phyloP scores from a whole-genome alignment of 2,329 filamentous ascomycete genomes.

The Nemania sp. region DNA sequence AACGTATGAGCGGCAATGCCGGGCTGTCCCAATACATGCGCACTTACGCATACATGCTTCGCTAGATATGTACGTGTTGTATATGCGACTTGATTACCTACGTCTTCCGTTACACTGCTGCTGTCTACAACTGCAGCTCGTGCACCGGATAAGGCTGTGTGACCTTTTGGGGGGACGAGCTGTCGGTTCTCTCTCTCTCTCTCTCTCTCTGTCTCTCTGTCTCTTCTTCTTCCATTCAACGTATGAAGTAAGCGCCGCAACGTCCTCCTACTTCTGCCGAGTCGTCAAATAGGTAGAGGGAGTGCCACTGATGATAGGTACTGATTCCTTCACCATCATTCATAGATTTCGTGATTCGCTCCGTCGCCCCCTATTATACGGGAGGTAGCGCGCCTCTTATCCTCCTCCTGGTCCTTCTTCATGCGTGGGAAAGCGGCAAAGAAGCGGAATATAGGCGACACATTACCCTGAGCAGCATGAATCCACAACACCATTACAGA shows the following conservation, averaged over 20 bases:
- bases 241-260: neutral
- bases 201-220: neutral
- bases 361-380: neutral
- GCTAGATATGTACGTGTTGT: neutral
- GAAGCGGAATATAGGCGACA: constrained; percentile 25
- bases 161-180: neutral
- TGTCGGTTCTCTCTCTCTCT: neutral
- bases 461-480: constrained; percentile 24
- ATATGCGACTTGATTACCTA: constrained; percentile 28
- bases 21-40: constrained; percentile 14
- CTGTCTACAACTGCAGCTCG: constrained; percentile 11
- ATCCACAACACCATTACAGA: constrained; percentile 3
- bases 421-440: constrained; percentile 21
- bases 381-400: neutral
- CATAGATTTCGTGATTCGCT: neutral
- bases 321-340: neutral
- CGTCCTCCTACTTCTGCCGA: neutral
- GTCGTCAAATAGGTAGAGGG: too few relatives aligned
- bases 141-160: constrained; percentile 26
- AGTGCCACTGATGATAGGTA: too few relatives aligned
- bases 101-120: constrained; percentile 15
- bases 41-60: neutral
- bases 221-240: neutral
- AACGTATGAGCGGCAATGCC: constrained; percentile 10
- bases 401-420: neutral